Evolutionary conservation across 345 rosid species (phyloP), one percentile per base, ranked within the genome.

Genomic region (Lumnitzera littorea): DNA sequence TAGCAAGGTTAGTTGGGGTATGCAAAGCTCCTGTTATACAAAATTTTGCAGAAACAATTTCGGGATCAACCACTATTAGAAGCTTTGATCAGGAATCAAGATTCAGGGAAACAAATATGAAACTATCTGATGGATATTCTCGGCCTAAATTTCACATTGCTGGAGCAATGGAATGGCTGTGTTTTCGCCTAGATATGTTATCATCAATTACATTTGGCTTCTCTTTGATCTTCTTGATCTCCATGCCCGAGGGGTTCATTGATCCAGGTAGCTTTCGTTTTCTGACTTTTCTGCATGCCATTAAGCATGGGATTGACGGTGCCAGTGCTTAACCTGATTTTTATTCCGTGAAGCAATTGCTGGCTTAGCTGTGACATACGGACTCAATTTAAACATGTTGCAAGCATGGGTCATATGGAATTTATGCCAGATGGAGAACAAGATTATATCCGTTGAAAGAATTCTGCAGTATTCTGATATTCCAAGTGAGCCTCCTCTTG

Each of bases 91-190:
- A 85, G 61, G 80, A 83, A 73, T 59, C 76, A 13, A 88, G 91
- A 70, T 88, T 88, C 75, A 69, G 61, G 29, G 54, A 69, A 43
- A 80, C 66, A 58, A 81, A 76, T 66, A 83, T 88, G 91, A 75
- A 70, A 72, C 70, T 85, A 12, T 68, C 52, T 5, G 96, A 88
- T 67, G 78, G 75, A 46, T 88, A 81, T 78, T 80, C 83, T 60
- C 72, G 84, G 80, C 87, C 88, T 12, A 72, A 56, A 55, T 88
- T 88, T 64, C 72, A 85, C 63, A 16, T 51, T 52, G 72, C 84
- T 60, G 86, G 69, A 64, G 91, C 96, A 60, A 84, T 72, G 86
- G 86, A 82, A 68, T 88, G 96, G 96, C 82, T 88, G 53, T 78
- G 89, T 77, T 78, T 85, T 66, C 90, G 96, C 56, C 72, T 88